phyloP scores from a whole-genome alignment of 495 filamentous ascomycete genomes.

The Penicillium pulvis region DNA sequence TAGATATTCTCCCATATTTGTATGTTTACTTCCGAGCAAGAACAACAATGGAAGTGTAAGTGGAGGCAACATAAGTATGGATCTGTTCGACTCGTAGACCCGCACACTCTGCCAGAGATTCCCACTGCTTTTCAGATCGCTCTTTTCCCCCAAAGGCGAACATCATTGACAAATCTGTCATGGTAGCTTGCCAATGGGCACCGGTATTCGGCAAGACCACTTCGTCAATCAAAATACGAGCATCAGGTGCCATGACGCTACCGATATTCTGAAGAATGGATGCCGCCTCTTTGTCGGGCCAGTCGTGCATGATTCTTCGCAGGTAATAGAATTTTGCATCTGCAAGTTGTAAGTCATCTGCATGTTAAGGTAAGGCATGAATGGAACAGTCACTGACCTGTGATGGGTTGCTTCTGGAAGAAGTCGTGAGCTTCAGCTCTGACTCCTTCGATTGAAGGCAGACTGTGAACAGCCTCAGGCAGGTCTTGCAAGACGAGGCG shows the following conservation, averaged over 20 bases:
- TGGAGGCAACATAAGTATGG: slow-evolving; percentile 32
- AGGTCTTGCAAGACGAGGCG: slow-evolving; percentile 58
- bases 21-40: slow-evolving; percentile 18
- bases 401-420: slow-evolving; percentile 50
- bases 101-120: slow-evolving; percentile 34
- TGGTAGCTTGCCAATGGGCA: slow-evolving; percentile 29
- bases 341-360: slow-evolving; percentile 1
- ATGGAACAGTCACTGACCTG: slow-evolving; percentile 25
- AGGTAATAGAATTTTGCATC: slow-evolving; percentile 47
- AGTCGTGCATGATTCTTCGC: slow-evolving; percentile 45
- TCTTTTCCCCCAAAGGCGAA: slow-evolving; percentile 34
- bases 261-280: slow-evolving; percentile 37
- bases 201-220: slow-evolving; percentile 38
- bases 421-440: slow-evolving; percentile 51
- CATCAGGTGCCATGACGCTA: slow-evolving; percentile 37
- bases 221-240: slow-evolving; percentile 44
- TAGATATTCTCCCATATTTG: background rate
- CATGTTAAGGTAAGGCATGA: background rate
- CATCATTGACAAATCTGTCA: slow-evolving; percentile 45
- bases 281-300: slow-evolving; percentile 30
- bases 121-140: slow-evolving; percentile 43
- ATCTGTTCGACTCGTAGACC: slow-evolving; percentile 48
- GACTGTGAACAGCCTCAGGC: slow-evolving; percentile 38
- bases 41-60: slow-evolving; percentile 28
- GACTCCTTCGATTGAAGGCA: slow-evolving; percentile 45